A percentile compares a stretch with the other conserved stretches of the same genome.
These are phyloP conservation scores for Mitragyna speciosa DNA, from an alignment of 257 asterid genomes.

Conservation along the genomic window DNA sequence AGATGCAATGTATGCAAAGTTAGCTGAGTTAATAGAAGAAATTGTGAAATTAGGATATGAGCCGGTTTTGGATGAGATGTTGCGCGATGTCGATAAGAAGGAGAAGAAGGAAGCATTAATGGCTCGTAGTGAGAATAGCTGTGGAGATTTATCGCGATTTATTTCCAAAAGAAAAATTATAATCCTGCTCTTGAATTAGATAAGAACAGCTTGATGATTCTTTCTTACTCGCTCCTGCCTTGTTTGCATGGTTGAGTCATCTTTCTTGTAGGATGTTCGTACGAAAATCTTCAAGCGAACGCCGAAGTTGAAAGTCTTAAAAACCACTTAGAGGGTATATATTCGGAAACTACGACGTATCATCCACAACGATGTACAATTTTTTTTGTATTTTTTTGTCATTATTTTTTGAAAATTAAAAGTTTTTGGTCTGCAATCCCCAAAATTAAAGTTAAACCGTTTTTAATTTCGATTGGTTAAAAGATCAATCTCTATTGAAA, in stretches of 20 bases:
- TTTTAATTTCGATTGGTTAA: no score
- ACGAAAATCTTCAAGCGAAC: background rate
- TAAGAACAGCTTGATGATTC: background rate
- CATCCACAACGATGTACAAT: no score
- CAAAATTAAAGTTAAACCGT: no score
- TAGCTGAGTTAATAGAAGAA: conserved; percentile 47
- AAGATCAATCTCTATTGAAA: no score
- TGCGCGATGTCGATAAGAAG: conserved; percentile 49
- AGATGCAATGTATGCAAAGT: conserved; percentile 58
- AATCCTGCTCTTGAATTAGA: background rate
- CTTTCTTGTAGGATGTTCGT: background rate
- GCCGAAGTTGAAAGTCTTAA: no score
- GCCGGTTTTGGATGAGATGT: conserved; percentile 37
- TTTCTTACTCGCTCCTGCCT: background rate
- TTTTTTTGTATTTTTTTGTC: no score
- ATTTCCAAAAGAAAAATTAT: background rate
- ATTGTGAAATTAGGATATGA: conserved; percentile 66
- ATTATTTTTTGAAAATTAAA: no score
- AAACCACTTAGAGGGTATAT: no score
- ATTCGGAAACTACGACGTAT: no score
- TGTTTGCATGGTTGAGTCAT: background rate
- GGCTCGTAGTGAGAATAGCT: conserved; percentile 64
- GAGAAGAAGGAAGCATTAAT: conserved; percentile 54
- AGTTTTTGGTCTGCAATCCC: no score
- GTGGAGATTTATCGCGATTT: conserved; percentile 64